These are phyloP conservation scores for Tricholoma flavovirens DNA, from an alignment of 768 basidiomycete species.

Conservation along the genomic window DNA sequence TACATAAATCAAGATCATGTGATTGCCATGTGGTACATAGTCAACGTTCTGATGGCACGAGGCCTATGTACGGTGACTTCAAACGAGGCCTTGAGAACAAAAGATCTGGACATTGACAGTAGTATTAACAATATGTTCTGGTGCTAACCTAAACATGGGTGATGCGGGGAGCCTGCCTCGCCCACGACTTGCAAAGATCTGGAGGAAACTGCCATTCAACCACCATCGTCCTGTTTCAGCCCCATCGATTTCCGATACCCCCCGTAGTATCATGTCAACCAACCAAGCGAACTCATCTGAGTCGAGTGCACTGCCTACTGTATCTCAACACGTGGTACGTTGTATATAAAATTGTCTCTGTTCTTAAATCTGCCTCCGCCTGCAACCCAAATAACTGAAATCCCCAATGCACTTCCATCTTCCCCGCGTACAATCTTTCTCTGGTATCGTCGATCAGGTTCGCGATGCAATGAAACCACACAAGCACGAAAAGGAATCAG, in stretches of 20 bases:
- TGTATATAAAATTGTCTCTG: neutral
- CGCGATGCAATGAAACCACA: slow-evolving; percentile 60
- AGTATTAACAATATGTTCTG: no score
- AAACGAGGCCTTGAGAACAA: no score
- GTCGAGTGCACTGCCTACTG: slow-evolving; percentile 12
- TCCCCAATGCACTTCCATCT: slow-evolving; percentile 43
- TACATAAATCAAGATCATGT: no score
- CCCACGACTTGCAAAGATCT: neutral
- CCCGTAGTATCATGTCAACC: slow-evolving; percentile 7
- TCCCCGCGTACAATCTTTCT: slow-evolving; percentile 37
- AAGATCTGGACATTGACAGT: no score
- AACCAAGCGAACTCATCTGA: slow-evolving; percentile 6
- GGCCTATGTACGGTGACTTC: no score
- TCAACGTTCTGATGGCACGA: neutral
- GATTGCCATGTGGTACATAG: neutral
- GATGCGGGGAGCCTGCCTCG: neutral
- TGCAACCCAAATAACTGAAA: neutral
- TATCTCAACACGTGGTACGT: slow-evolving; percentile 13
- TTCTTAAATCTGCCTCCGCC: neutral
- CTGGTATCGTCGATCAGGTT: slow-evolving; percentile 54
- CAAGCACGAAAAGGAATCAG: slow-evolving; percentile 78
- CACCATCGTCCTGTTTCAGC: neutral
- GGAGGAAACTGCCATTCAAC: neutral
- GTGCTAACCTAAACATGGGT: neutral
- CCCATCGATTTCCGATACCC: slow-evolving; percentile 8